A percentile compares a stretch with the other conserved stretches of the same genome.
These are phyloP conservation scores for Strobilomyces dryophilus DNA, from an alignment of 768 basidiomycete genomes.

Conservation along the genomic window DNA sequence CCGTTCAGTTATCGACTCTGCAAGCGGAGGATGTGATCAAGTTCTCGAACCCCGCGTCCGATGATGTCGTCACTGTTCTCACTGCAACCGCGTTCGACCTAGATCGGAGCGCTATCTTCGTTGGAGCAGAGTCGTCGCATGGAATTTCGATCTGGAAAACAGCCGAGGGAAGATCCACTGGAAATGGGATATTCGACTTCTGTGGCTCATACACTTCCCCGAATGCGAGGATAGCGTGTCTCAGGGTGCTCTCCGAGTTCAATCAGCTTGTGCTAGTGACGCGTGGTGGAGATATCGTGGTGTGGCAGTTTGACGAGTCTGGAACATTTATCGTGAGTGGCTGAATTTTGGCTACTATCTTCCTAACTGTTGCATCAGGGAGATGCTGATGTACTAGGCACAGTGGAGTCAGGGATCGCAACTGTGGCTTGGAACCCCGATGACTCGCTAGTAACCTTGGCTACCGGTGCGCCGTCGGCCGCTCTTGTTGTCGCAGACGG, in stretches of 20 bases:
- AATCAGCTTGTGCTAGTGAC: conserved; percentile 62
- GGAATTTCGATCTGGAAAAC: conserved; percentile 57
- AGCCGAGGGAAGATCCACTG: conserved; percentile 1
- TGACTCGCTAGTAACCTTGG: conserved; percentile 76
- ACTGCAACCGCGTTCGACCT: conserved; percentile 54
- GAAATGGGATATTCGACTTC: conserved; percentile 14
- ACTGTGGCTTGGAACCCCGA: conserved; percentile 92
- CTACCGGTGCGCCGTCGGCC: conserved; percentile 55
- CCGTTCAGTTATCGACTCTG: conserved; percentile 21
- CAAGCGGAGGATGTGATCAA: conserved; percentile 11
- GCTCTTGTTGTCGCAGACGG: neutral
- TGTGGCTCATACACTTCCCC: conserved; percentile 20
- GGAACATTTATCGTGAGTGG: conserved; percentile 41
- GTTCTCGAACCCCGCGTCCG: conserved; percentile 14
- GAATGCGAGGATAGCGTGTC: conserved; percentile 49
- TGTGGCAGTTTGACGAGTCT: conserved; percentile 49
- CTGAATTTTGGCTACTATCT: neutral
- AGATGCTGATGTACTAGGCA: conserved; percentile 71
- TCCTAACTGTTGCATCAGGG: conserved; percentile 16
- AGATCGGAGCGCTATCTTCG: conserved; percentile 58
- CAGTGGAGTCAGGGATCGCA: conserved; percentile 78
- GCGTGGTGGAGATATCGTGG: conserved; percentile 79
- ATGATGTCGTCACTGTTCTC: conserved; percentile 32
- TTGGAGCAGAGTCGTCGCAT: conserved; percentile 55
- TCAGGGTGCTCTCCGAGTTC: conserved; percentile 72